Evolutionary conservation across 306 rosid species (phyloP).

Genomic region (Inga laurina): DNA sequence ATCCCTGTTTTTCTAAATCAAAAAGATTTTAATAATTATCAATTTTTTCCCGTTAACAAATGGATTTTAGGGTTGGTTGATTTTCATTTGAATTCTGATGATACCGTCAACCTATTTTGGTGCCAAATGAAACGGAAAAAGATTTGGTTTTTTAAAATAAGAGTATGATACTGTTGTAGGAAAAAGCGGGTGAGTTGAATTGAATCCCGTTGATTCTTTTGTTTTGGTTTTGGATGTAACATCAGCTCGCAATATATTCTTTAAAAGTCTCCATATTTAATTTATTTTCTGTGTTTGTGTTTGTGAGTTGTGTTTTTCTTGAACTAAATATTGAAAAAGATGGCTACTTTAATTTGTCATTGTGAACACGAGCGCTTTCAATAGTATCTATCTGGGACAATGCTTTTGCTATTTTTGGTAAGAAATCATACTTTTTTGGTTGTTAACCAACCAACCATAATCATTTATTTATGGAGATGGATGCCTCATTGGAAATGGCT

Average conservation of each 20-base stretch:
- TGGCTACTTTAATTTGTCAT: neutral
- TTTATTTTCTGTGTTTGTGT: neutral
- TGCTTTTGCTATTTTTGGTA: neutral
- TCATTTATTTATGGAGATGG: too few species aligned
- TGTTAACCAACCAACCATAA: neutral
- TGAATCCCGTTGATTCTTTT: neutral
- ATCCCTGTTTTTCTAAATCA: neutral
- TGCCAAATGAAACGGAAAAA: slow-evolving; percentile 26
- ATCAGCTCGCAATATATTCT: neutral
- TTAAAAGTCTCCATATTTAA: neutral
- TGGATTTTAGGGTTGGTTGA: neutral
- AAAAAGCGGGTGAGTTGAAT: neutral
- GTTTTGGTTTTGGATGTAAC: neutral
- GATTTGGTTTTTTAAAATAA: neutral
- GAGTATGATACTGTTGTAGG: neutral
- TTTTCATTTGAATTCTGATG: neutral
- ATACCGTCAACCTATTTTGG: neutral
- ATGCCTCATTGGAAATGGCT: too few species aligned
- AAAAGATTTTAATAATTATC: too few species aligned
- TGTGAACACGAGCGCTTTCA: neutral
- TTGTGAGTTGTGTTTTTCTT: neutral
- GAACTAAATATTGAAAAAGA: neutral
- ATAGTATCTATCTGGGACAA: neutral
- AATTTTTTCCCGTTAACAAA: neutral
- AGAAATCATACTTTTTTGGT: neutral